Base-by-base conservation (phyloP, 345 rosid species). In the Populus ilicifolia region DNA sequence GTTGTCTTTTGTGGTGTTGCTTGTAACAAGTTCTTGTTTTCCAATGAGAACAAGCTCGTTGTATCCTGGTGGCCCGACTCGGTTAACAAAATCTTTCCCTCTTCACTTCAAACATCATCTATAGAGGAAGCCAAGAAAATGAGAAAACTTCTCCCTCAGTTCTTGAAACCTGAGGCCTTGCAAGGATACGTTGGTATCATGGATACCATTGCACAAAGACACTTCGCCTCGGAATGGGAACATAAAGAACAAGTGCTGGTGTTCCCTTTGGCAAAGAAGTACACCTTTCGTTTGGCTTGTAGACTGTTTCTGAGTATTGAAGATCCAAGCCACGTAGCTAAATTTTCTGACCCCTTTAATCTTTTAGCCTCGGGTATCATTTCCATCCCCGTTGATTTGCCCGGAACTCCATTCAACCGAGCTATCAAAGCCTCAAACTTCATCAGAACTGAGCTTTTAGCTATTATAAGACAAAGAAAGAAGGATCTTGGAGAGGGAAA, bases 31-130 rank as follows among this genome's bases (percentile, higher is more conserved):
- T 82, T 87, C 74, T 66, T 87, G 72, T 85, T 81, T 78, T 84
- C 88, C 8, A 85, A 88, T 3, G 90, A 88, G 69, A 80, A 81
- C 62, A 88, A 82, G 59, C 75, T 80, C 0, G 87, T 88, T 30
- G 76, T 54, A 2, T 63, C 85, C 2, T 84, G 90, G 89, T 88
- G 86, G 88, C 89, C 87, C 0, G 83, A 78, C 36, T 81, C 88
- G 0, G 87, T 88, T 0, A 29, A 88, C 56, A 88, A 85, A 67
- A 75, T 85, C 63, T 84, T 88, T 68, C 87, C 88, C 21, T 78
- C 82, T 25, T 82, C 89, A 0, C 73, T 20, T 12, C 78, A 84
- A 29, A 75, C 85, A 0, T 84, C 78, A 30, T 80, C 83, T 3
- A 77, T 52, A 14, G 85, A 77, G 20, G 86, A 88, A 69, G 54